Evolutionary conservation across 2,329 filamentous ascomycete species (phyloP).

Genomic region (Pseudomassariella vexata): DNA sequence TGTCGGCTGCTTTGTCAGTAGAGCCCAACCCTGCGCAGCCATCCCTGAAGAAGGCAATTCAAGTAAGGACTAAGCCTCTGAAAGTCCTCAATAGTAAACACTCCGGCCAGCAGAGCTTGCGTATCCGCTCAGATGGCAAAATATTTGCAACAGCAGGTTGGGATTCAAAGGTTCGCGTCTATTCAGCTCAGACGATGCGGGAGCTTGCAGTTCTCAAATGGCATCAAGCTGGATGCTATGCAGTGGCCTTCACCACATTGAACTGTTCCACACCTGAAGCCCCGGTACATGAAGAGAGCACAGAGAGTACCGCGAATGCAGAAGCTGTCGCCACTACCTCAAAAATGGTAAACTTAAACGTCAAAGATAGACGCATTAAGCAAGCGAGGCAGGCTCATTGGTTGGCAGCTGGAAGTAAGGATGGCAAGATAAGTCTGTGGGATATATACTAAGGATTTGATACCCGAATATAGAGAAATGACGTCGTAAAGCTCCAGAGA

Average conservation of each 20-base stretch:
- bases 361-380: conserved; percentile 58
- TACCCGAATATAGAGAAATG: no score
- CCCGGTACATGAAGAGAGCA: not conserved
- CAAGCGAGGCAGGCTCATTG: conserved; percentile 73
- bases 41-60: conserved; percentile 6
- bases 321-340: conserved; percentile 18
- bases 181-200: conserved; percentile 72
- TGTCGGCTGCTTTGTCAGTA: conserved; percentile 21
- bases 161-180: conserved; percentile 79
- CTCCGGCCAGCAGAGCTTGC: conserved; percentile 79
- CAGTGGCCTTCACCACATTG: conserved; percentile 64
- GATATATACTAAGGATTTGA: conserved; percentile 65
- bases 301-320: conserved; percentile 5
- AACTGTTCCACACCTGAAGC: conserved; percentile 1
- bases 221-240: conserved; percentile 85
- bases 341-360: conserved; percentile 33
- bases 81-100: conserved; percentile 74
- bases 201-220: conserved; percentile 91
- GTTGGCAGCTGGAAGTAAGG: conserved; percentile 86
- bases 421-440: conserved; percentile 94
- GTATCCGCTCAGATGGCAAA: conserved; percentile 71
- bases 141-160: conserved; percentile 90
- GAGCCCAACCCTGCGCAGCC: conserved; percentile 12
- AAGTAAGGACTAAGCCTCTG: conserved; percentile 38
- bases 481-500: no score